phyloP scores from a whole-genome alignment of 1,284 basidiomycete genomes.

The Irpex rosettiformis region DNA sequence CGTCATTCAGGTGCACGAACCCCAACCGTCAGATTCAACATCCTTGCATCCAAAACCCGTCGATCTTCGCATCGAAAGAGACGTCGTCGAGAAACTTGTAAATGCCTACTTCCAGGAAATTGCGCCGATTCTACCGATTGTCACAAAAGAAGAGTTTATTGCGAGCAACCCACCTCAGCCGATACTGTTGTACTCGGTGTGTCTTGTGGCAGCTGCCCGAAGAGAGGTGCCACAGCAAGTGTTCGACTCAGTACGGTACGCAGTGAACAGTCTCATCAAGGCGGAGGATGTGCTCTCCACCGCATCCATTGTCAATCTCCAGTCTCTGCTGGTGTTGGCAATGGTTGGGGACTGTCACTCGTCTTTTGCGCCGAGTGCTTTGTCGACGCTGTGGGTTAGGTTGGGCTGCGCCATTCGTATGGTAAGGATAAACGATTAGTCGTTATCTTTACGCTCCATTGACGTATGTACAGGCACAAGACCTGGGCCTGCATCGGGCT shows the following conservation, averaged over 20 bases:
- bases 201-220: conserved; percentile 84
- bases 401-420: conserved; percentile 81
- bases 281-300: conserved; percentile 88
- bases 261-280: conserved; percentile 85
- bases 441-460: background rate
- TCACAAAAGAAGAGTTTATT: conserved; percentile 86
- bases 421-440: conserved; percentile 42
- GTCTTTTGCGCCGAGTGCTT: conserved; percentile 70
- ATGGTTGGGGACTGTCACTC: conserved; percentile 81
- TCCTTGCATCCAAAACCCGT: conserved; percentile 53
- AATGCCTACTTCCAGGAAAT: conserved; percentile 91
- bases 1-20: conserved; percentile 81
- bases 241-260: conserved; percentile 80
- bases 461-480: conserved; percentile 70
- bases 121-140: conserved; percentile 82
- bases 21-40: conserved; percentile 49
- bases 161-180: conserved; percentile 70
- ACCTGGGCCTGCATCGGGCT: conserved; percentile 87
- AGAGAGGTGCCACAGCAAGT: conserved; percentile 81
- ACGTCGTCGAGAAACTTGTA: conserved; percentile 78
- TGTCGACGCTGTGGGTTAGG: conserved; percentile 76
- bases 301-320: conserved; percentile 84
- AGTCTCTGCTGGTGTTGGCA: conserved; percentile 81
- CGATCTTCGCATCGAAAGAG: conserved; percentile 67
- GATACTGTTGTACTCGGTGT: conserved; percentile 88